A percentile compares a stretch with the other conserved stretches of the same genome.
Conservation (phyloP, 2,329 filamentous ascomycete genomes). For the Teratosphaeria pseudoeucalypti region DNA sequence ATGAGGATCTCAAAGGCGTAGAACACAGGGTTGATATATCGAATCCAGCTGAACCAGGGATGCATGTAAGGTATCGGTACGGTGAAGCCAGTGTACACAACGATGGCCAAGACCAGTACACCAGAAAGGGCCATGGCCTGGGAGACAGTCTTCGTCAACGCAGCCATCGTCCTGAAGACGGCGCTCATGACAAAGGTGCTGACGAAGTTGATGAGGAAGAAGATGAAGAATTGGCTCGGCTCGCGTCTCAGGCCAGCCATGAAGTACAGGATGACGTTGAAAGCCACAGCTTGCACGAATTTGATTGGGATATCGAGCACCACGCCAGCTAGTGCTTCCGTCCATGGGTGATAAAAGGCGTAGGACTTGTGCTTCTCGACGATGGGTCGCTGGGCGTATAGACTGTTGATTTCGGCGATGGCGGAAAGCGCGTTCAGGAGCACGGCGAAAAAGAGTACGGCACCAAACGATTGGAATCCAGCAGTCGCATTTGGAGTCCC, state of each 20-base stretch:
- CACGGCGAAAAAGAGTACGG: conserved; percentile 50
- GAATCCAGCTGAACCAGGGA: conserved; percentile 18
- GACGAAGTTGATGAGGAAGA: conserved; percentile 51
- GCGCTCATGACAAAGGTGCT: conserved; percentile 46
- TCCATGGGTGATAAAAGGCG: conserved; percentile 28
- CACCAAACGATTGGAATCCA: conserved; percentile 46
- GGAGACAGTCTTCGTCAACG: conserved; percentile 50
- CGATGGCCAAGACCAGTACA: conserved; percentile 44
- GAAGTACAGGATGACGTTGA: conserved; percentile 52
- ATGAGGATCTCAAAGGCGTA: conserved; percentile 50
- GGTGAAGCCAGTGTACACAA: conserved; percentile 51
- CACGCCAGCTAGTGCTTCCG: conserved; percentile 46
- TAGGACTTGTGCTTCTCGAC: conserved; percentile 38
- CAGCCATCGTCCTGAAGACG: conserved; percentile 50
- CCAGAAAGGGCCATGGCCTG: conserved; percentile 51
- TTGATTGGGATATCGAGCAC: conserved; percentile 50
- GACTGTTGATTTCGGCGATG: conserved; percentile 58
- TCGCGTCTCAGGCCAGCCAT: conserved; percentile 36
- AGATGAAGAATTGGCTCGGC: conserved; percentile 49
- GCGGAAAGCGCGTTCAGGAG: conserved; percentile 50
- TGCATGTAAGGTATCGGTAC: conserved; percentile 29
- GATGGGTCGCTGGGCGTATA: conserved; percentile 38
- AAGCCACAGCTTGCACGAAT: conserved; percentile 39
- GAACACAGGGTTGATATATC: conserved; percentile 45
- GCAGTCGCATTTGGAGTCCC: conserved; percentile 39